phyloP scores from a whole-genome alignment of 805 yeast genomes.

The Kluyveromyces wickerhamii region DNA sequence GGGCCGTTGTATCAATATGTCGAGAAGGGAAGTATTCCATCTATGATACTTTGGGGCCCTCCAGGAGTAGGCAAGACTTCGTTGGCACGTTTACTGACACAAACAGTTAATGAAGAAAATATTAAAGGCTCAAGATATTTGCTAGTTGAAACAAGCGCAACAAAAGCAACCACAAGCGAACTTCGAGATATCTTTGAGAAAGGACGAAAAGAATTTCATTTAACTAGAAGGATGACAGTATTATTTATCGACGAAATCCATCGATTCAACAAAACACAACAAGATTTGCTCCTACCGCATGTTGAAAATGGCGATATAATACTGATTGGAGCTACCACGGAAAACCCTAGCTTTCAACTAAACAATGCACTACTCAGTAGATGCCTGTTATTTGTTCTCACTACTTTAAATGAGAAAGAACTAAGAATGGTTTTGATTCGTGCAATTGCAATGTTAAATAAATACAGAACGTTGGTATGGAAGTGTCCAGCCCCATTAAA shows the following conservation, averaged over 20 bases:
- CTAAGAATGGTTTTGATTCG: conserved; percentile 43
- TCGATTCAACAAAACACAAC: conserved; percentile 77
- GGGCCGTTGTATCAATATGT: conserved; percentile 66
- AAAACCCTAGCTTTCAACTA: conserved; percentile 79
- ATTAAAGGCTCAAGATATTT: conserved; percentile 25
- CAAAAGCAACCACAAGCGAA: conserved; percentile 50
- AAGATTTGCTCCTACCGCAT: conserved; percentile 75
- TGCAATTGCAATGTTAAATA: conserved; percentile 54
- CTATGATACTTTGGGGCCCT: conserved; percentile 89
- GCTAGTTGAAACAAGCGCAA: conserved; percentile 80
- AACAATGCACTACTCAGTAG: conserved; percentile 79
- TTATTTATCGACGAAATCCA: conserved; percentile 92
- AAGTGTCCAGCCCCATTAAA: conserved; percentile 34
- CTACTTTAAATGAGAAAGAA: conserved; percentile 43
- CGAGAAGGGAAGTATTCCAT: conserved; percentile 57
- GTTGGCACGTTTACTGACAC: conserved; percentile 48
- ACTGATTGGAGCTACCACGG: conserved; percentile 95
- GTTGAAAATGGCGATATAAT: conserved; percentile 78
- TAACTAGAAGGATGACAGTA: conserved; percentile 49
- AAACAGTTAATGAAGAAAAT: conserved; percentile 15
- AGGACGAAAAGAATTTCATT: conserved; percentile 29
- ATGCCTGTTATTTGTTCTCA: conserved; percentile 69
- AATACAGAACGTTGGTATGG: conserved; percentile 46
- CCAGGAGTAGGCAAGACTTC: conserved; percentile 94
- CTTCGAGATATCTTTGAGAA: conserved; percentile 51